Percentiles rank a stretch among this genome's conserved stretches.
These are phyloP conservation scores for Friedmanniomyces simplex DNA, from an alignment of 495 filamentous ascomycete genomes.

Conservation along the genomic window DNA sequence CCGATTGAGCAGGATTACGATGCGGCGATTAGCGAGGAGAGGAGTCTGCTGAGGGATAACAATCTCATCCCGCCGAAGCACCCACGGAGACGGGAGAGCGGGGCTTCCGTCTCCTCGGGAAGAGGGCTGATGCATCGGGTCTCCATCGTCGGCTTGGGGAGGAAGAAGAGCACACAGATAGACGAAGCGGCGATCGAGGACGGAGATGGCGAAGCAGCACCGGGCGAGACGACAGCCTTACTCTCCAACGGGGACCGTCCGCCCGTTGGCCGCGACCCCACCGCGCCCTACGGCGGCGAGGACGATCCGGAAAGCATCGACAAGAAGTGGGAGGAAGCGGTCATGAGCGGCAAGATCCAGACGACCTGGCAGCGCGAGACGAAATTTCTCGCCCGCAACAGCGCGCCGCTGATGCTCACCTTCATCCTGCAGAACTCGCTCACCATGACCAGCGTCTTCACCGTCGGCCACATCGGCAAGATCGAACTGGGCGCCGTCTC, in stretches of 20 bases:
- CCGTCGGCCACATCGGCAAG: conserved; percentile 54
- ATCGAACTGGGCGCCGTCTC: conserved; percentile 55
- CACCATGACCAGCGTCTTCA: conserved; percentile 56
- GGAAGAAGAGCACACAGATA: conserved; percentile 25
- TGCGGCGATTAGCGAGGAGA: conserved; percentile 59
- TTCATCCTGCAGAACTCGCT: conserved; percentile 65
- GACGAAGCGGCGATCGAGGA: conserved; percentile 21
- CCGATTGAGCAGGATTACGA: conserved; percentile 46
- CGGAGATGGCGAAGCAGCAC: background rate
- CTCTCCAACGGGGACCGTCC: conserved; percentile 32
- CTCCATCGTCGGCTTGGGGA: conserved; percentile 7
- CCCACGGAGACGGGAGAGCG: conserved; percentile 23
- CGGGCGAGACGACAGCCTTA: conserved; percentile 43
- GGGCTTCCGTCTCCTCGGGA: conserved; percentile 7
- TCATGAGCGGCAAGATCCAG: conserved; percentile 58
- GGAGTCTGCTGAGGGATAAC: conserved; percentile 67
- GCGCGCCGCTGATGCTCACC: conserved; percentile 52
- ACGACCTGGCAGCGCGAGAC: conserved; percentile 79
- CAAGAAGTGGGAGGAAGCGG: conserved; percentile 69
- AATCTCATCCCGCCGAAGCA: conserved; percentile 59
- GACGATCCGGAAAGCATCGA: conserved; percentile 30
- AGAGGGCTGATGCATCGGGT: conserved; percentile 14
- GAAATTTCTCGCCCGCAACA: conserved; percentile 52
- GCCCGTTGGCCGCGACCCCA: conserved; percentile 16
- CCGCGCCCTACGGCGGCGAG: conserved; percentile 27